A percentile compares a stretch with the other conserved stretches of the same genome.
Evolutionary conservation across 2,329 filamentous ascomycete species (phyloP).

Genomic region (Rutstroemia sp.): DNA sequence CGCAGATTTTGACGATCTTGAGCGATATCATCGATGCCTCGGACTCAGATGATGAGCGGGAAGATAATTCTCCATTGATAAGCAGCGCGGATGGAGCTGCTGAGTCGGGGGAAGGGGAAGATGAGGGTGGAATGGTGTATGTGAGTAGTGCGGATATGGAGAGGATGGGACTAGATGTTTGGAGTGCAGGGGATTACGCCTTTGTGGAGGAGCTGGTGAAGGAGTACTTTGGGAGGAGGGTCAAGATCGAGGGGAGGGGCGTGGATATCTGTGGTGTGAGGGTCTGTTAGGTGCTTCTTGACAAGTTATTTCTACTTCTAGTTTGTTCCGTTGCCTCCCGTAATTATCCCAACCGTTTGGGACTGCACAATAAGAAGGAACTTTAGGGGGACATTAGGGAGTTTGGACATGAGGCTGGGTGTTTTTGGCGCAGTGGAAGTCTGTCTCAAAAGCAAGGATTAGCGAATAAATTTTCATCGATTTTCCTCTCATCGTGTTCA

Average conservation of each 20-base stretch:
- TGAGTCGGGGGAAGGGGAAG: constrained; percentile 50
- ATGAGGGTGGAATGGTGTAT: constrained; percentile 34
- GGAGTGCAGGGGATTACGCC: constrained; percentile 62
- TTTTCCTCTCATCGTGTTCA: too few relatives aligned
- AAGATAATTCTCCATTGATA: constrained; percentile 21
- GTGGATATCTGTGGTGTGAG: constrained; percentile 68
- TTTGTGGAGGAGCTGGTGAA: constrained; percentile 58
- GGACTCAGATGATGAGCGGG: constrained; percentile 30
- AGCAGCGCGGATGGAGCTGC: constrained; percentile 25
- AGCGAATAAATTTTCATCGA: too few relatives aligned
- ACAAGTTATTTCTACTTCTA: too few relatives aligned
- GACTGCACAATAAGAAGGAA: too few relatives aligned
- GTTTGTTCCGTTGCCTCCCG: too few relatives aligned
- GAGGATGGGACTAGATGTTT: constrained; percentile 69
- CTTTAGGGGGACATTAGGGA: too few relatives aligned
- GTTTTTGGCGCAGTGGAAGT: too few relatives aligned
- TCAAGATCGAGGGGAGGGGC: constrained; percentile 58
- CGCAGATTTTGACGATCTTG: constrained; percentile 54
- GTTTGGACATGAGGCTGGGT: too few relatives aligned
- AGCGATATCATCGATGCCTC: constrained; percentile 50
- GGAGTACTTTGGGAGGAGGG: constrained; percentile 58
- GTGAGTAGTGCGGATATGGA: constrained; percentile 59
- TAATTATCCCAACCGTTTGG: too few relatives aligned
- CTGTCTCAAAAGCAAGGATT: too few relatives aligned
- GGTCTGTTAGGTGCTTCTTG: constrained; percentile 45